Percentiles rank a stretch among this genome's conserved stretches.
Evolutionary conservation across 768 basidiomycete genomes (phyloP).

Genomic region (Phaeotremella skinneri): DNA sequence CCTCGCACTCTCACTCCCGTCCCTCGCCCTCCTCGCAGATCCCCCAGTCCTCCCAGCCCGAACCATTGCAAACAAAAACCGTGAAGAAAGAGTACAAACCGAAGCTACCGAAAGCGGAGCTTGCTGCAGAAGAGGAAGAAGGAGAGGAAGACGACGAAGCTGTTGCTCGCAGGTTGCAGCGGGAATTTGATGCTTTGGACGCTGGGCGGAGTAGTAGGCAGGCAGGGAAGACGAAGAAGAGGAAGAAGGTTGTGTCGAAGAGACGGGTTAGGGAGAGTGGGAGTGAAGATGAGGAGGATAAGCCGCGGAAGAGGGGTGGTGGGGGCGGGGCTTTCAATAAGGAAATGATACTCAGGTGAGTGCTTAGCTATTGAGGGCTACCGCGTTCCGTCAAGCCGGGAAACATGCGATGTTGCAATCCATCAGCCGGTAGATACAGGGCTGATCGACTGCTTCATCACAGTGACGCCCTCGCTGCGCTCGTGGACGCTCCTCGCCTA

Average conservation of each 20-base stretch:
- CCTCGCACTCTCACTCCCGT: constrained; percentile 6
- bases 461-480: constrained; percentile 70
- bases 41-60: constrained; percentile 29
- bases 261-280: constrained; percentile 44
- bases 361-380: constrained; percentile 62
- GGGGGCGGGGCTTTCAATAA: constrained; percentile 49
- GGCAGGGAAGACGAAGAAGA: constrained; percentile 51
- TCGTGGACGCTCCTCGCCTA: constrained; percentile 66
- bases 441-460: background rate
- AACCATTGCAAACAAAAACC: constrained; percentile 17
- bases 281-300: constrained; percentile 41
- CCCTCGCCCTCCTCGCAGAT: constrained; percentile 9
- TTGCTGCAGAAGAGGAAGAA: constrained; percentile 5
- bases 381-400: constrained; percentile 9
- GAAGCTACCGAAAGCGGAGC: background rate
- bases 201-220: constrained; percentile 45
- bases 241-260: constrained; percentile 27
- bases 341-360: constrained; percentile 58
- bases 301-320: constrained; percentile 56
- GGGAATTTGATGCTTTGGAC: constrained; percentile 59
- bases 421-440: constrained; percentile 2
- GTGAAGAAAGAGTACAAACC: constrained; percentile 20
- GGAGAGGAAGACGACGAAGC: constrained; percentile 65
- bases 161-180: constrained; percentile 68
- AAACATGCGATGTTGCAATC: too few species aligned